Base-by-base conservation (phyloP, 306 rosid species). In the Cicer bijugum region DNA sequence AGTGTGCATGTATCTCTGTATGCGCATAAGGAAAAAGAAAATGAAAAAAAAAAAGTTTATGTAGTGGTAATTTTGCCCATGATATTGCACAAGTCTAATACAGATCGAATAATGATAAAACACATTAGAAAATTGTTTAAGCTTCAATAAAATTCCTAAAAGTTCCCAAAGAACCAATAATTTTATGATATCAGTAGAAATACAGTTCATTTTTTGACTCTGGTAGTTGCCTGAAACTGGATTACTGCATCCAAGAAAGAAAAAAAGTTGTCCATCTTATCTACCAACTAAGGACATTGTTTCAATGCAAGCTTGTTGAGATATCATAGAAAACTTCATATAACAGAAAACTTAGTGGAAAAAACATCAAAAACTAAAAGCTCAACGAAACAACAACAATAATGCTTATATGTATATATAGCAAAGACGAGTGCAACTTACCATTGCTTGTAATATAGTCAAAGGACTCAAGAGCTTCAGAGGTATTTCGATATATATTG, bases 361-460 rank as follows among this genome's bases (percentile, higher is more conserved):
- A 71, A 46, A 39, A 53, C 46, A 43, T 10, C 10, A 35, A 37
- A 70, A n/a, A 44, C 9, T 15, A 37, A 3, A 43, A 1, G 10
- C 60, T 70, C 62, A 53, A 23, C 20, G 7, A 37, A 70, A 50
- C 48, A 28, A 53, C 39, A 69, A 44, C 57, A 43, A 14, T 8
- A 46, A 66, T 23, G 28, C 6, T 16, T 42, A 61, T 62, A 51
- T 2, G 9, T 16, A 57, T 6, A 6, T 28, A 16, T 28, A 48
- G 37, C 40, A 62, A 75, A 75, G 57, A 56, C 58, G 2, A 16
- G 55, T 12, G 61, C 33, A 56, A 73, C 86, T 76, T 82, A 92
- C 97, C 97, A 68, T 90, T 92, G 80, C 88, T 88, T n/a, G 98
- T 86, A 65, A 92, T 90, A 72, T 92, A 92, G 78, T 92, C 98